Percentiles rank a stretch among this genome's conserved stretches.
These are phyloP conservation scores for Pholiota molesta DNA, from an alignment of 768 basidiomycete species.

Conservation along the genomic window DNA sequence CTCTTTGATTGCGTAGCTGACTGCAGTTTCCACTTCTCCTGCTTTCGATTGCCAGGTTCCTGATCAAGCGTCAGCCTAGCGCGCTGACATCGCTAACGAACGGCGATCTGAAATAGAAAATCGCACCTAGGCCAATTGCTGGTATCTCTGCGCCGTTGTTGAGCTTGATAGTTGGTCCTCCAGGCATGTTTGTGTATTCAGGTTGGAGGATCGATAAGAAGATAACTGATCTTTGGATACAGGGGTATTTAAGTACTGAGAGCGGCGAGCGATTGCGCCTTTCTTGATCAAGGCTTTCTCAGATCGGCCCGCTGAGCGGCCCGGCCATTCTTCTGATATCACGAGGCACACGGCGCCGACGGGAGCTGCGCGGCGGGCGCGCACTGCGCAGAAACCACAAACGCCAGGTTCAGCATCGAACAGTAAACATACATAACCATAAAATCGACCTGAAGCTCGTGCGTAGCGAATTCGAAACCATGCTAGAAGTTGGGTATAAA, in stretches of 20 bases:
- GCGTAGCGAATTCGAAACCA: no score
- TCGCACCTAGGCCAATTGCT: slow-evolving; percentile 56
- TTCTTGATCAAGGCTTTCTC: no score
- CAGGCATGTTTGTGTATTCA: slow-evolving; percentile 24
- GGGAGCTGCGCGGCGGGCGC: no score
- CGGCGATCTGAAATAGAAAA: no score
- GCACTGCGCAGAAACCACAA: no score
- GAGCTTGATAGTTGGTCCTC: slow-evolving; percentile 53
- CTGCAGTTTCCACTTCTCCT: slow-evolving; percentile 72
- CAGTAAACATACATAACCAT: no score
- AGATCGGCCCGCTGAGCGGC: background rate
- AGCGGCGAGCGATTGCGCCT: background rate
- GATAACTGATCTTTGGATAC: slow-evolving; percentile 8
- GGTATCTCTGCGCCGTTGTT: slow-evolving; percentile 64
- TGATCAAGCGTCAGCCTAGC: slow-evolving; percentile 24
- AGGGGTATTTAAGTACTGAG: no score
- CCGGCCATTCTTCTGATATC: background rate
- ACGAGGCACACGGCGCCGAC: no score
- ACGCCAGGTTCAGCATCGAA: no score
- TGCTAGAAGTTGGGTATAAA: no score
- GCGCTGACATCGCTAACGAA: no score
- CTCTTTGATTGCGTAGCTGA: slow-evolving; percentile 71
- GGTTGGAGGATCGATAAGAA: slow-evolving; percentile 16
- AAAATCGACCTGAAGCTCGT: no score
- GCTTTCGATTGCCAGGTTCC: slow-evolving; percentile 84